Evolutionary conservation across 192 early-diverging fungal species (phyloP), one percentile per base, ranked within the genome.

Genomic region (Glomus cerebriforme): DNA sequence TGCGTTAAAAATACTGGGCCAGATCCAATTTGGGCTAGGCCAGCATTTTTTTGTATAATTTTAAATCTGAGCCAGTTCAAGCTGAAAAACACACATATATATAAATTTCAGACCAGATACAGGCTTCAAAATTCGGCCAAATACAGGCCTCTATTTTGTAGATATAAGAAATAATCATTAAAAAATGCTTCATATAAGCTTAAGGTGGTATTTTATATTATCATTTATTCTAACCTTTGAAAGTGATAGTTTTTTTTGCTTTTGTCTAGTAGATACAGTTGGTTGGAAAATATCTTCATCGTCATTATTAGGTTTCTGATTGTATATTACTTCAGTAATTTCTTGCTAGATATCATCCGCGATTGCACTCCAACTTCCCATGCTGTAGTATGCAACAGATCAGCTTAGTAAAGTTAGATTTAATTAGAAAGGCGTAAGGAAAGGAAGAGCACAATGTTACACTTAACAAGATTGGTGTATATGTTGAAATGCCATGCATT

Each of bases 351-450:
- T 69, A 69, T 12, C 37, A 69, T 69, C 6, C 1, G 24, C 67
- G 37, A 43, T 45, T 69, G 67, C n/a, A n/a, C 26, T 69, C 67
- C 67, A 45, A 6, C 67, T 43, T 69, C 67, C 7, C 45, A 37
- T 69, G 67, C 67, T 45, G 35, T 69, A 22, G 67, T 45, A 24
- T 3, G 2, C 37, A 69, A 69, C n/a, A 69, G 37, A 6, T 43
- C n/a, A 24, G 37, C 17, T 19, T 69, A 35, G 34, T 67, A 39
- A 13, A 35, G 10, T 17, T 67, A 67, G 17, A 32, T 37, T 67
- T 67, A 67, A 69, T 69, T 69, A 69, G 67, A 69, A 69, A 69
- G n/a, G 37, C 19, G 7, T 19, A 43, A 37, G 37, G 66, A 39
- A 68, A 68, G 24, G 22, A 69, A 69, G 10, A 26, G 22, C 15